Percentiles rank a stretch among this genome's conserved stretches.
phyloP scores from a whole-genome alignment of 345 rosid genomes.

The Ceriops zippeliana region DNA sequence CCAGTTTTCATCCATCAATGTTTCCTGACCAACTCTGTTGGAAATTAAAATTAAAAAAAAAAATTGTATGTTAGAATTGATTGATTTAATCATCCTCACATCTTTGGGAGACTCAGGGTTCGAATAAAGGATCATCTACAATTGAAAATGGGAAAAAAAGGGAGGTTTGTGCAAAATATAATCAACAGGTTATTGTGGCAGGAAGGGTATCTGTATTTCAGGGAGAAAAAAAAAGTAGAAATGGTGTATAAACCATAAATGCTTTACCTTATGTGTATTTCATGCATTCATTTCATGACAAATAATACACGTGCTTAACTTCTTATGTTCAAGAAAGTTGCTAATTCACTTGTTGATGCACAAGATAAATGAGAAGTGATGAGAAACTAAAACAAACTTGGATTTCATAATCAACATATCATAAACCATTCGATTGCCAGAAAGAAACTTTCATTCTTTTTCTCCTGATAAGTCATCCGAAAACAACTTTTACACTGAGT shows the following conservation, averaged over 20 bases:
- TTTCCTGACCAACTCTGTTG: slow-evolving; percentile 87
- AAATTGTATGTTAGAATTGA: background rate
- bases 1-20: slow-evolving; percentile 64
- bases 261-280: background rate
- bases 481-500: slow-evolving; percentile 5
- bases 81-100: background rate
- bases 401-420: background rate
- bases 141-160: background rate
- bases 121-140: background rate
- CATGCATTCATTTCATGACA: background rate
- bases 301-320: background rate
- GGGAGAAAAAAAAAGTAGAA: background rate
- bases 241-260: background rate
- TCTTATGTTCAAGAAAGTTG: background rate
- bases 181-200: background rate
- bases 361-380: background rate
- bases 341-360: background rate
- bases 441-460: background rate
- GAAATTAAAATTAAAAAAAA: background rate
- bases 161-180: background rate
- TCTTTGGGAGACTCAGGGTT: background rate
- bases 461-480: background rate
- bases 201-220: background rate
- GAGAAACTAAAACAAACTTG: background rate
- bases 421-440: background rate